Evolutionary conservation across 139 green algal species (phyloP).

Genomic region (Auxenochlorella pyrenoidosa): DNA sequence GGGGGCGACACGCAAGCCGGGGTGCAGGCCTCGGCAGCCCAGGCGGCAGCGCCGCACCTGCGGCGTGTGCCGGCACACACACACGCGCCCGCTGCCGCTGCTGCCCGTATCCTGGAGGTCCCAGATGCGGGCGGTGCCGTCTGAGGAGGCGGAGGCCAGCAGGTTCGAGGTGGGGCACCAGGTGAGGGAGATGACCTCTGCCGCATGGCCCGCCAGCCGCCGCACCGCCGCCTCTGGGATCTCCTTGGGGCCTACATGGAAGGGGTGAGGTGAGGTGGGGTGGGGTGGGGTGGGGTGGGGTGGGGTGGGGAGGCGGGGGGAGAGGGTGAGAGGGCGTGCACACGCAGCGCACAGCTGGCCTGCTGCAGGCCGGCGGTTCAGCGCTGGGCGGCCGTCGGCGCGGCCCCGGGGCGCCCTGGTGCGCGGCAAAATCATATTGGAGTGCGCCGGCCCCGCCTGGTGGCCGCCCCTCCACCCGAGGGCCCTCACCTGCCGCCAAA

Average conservation of each 20-base stretch:
- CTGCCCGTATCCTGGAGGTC: slow-evolving; percentile 54
- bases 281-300: neutral
- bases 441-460: too few relatives aligned
- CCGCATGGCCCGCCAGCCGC: slow-evolving; percentile 80
- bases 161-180: slow-evolving; percentile 84
- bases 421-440: too few relatives aligned
- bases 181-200: slow-evolving; percentile 90
- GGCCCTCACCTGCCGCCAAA: slow-evolving; percentile 5
- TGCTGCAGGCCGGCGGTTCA: too few relatives aligned
- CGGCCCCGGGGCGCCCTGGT: too few relatives aligned
- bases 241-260: slow-evolving; percentile 6
- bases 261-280: neutral
- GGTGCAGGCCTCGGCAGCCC: too few relatives aligned
- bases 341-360: too few relatives aligned
- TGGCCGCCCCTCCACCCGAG: neutral
- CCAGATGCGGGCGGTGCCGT: slow-evolving; percentile 90
- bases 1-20: too few relatives aligned
- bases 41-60: too few relatives aligned
- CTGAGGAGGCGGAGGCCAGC: slow-evolving; percentile 85
- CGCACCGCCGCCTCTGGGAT: slow-evolving; percentile 47
- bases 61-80: slow-evolving; percentile 16
- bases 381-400: too few relatives aligned
- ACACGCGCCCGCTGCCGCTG: slow-evolving; percentile 19
- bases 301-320: neutral
- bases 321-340: too few relatives aligned